Conservation (phyloP, 768 basidiomycete genomes). For the Suillus variegatus region DNA sequence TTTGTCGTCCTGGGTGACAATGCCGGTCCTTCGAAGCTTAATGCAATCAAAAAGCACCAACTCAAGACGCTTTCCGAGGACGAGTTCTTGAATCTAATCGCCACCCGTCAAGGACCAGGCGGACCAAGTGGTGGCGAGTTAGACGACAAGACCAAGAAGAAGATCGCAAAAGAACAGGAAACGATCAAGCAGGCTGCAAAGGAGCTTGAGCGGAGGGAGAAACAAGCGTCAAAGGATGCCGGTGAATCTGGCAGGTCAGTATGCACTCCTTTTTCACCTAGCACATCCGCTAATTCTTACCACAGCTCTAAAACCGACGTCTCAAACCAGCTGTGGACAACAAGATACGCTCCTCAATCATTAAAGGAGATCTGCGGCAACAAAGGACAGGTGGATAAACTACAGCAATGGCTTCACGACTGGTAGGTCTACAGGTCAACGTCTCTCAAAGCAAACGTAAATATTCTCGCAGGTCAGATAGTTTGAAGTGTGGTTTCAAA, state of each 20-base stretch:
- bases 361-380: slow-evolving; percentile 95
- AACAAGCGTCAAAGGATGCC: slow-evolving; percentile 43
- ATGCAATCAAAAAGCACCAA: slow-evolving; percentile 78
- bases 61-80: slow-evolving; percentile 83
- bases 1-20: slow-evolving; percentile 88
- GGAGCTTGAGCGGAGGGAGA: slow-evolving; percentile 78
- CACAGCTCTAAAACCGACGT: slow-evolving; percentile 41
- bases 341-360: slow-evolving; percentile 86
- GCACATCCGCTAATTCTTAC: neutral
- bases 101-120: slow-evolving; percentile 58
- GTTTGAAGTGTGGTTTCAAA: slow-evolving; percentile 78
- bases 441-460: neutral
- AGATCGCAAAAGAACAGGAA: slow-evolving; percentile 77
- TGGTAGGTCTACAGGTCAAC: slow-evolving; percentile 59
- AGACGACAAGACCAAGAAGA: slow-evolving; percentile 82
- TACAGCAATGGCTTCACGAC: slow-evolving; percentile 82
- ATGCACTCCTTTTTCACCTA: too few species aligned
- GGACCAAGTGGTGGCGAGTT: slow-evolving; percentile 38
- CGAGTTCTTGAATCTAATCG: slow-evolving; percentile 82
- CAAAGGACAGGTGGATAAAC: slow-evolving; percentile 87
- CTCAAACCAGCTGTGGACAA: slow-evolving; percentile 87
- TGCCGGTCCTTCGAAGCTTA: slow-evolving; percentile 88
- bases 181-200: slow-evolving; percentile 72
- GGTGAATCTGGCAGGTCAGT: slow-evolving; percentile 22
- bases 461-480: slow-evolving; percentile 58